phyloP scores from a whole-genome alignment of 345 rosid genomes.

The Nasturtium officinale region DNA sequence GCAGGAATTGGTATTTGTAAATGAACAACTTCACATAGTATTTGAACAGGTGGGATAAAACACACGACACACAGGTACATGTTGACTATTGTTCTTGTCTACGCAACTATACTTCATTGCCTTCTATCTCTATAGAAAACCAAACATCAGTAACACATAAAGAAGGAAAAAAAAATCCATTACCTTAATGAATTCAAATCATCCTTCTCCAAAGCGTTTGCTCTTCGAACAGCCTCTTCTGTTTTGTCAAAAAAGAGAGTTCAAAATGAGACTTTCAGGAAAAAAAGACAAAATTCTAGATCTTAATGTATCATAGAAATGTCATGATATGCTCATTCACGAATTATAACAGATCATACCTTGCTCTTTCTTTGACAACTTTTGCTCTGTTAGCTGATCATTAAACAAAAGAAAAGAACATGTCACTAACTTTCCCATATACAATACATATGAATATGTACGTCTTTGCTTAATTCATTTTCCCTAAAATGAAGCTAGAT shows the following conservation, averaged over 20 bases:
- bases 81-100: constrained; percentile 17
- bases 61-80: constrained; percentile 4
- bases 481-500: constrained; percentile 23
- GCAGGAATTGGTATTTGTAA: constrained; percentile 7
- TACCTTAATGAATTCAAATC: constrained; percentile 77
- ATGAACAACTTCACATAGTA: constrained; percentile 4
- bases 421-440: constrained; percentile 36
- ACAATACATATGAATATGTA: constrained; percentile 19
- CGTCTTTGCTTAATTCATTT: not conserved
- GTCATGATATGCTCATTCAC: constrained; percentile 7
- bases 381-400: constrained; percentile 77
- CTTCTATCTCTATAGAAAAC: constrained; percentile 6
- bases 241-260: constrained; percentile 32
- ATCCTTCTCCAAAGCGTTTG: constrained; percentile 65
- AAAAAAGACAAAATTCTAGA: not conserved
- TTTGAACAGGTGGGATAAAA: not conserved
- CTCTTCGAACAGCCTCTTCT: constrained; percentile 83
- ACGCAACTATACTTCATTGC: constrained; percentile 25
- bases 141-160: constrained; percentile 15
- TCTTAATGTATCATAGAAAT: constrained; percentile 1
- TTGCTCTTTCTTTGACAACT: constrained; percentile 75
- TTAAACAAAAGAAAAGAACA: constrained; percentile 27
- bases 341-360: constrained; percentile 53
- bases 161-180: constrained; percentile 12
- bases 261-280: constrained; percentile 14